A percentile compares a stretch with the other conserved stretches of the same genome.
These are phyloP conservation scores for Cercospora berteroae DNA, from an alignment of 2,329 filamentous ascomycete species.

Conservation along the genomic window DNA sequence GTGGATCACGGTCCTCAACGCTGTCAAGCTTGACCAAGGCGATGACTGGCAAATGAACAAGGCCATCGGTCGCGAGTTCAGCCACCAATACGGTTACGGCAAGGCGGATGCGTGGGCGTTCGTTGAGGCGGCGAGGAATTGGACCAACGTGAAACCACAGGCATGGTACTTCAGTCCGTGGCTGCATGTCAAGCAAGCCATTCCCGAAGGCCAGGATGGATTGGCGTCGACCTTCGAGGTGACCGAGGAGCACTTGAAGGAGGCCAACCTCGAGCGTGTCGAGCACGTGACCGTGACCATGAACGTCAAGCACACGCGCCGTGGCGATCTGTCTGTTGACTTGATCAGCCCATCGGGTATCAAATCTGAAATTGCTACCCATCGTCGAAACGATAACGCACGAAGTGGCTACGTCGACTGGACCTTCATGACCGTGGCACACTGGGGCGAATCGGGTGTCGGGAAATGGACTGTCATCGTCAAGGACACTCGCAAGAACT, in stretches of 20 bases:
- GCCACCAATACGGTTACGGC: slow-evolving; percentile 92
- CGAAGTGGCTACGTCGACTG: slow-evolving; percentile 79
- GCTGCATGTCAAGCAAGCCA: slow-evolving; percentile 80
- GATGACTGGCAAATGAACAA: slow-evolving; percentile 77
- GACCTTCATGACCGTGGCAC: slow-evolving; percentile 98
- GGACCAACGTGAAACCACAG: slow-evolving; percentile 88
- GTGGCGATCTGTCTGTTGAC: slow-evolving; percentile 91
- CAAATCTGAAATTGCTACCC: slow-evolving; percentile 76
- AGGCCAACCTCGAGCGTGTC: slow-evolving; percentile 78
- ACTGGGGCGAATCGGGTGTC: slow-evolving; percentile 87
- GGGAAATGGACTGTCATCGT: slow-evolving; percentile 91
- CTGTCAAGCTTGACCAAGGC: slow-evolving; percentile 73
- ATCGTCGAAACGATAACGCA: slow-evolving; percentile 67
- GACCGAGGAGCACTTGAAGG: slow-evolving; percentile 73
- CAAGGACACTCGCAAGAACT: slow-evolving; percentile 78
- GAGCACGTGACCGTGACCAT: slow-evolving; percentile 98
- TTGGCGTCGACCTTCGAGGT: slow-evolving; percentile 78
- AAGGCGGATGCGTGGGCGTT: slow-evolving; percentile 87
- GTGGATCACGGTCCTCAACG: slow-evolving; percentile 81
- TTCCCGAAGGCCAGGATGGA: slow-evolving; percentile 81
- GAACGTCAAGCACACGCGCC: slow-evolving; percentile 84
- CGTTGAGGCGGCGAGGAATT: slow-evolving; percentile 80
- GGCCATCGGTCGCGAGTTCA: slow-evolving; percentile 78
- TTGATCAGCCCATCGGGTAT: slow-evolving; percentile 79
- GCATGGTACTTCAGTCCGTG: slow-evolving; percentile 93